phyloP scores from a whole-genome alignment of 2,329 filamentous ascomycete genomes.

The Fusarium dlaminii region DNA sequence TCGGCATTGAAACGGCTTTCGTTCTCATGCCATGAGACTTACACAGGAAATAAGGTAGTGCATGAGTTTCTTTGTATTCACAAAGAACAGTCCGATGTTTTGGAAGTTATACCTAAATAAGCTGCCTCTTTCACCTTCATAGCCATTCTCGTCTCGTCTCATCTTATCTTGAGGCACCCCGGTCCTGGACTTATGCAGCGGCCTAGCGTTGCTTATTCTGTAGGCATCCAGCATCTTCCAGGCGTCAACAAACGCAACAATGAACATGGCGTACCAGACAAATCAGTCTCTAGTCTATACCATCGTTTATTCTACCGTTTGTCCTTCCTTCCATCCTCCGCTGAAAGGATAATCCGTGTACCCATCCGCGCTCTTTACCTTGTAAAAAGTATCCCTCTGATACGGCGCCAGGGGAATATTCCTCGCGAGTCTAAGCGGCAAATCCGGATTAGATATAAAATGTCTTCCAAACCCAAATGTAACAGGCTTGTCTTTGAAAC shows the following conservation, averaged over 20 bases:
- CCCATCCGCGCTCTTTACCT: slow-evolving; percentile 24
- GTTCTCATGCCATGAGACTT: neutral
- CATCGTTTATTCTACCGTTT: rapidly evolving
- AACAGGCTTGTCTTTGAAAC: slow-evolving; percentile 41
- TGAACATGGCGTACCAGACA: rapidly evolving
- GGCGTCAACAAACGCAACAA: neutral
- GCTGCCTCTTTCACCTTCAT: rapidly evolving
- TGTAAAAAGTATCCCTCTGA: slow-evolving; percentile 44
- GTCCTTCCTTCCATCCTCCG: neutral
- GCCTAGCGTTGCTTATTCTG: neutral
- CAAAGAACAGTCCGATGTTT: rapidly evolving
- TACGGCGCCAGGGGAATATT: slow-evolving; percentile 38
- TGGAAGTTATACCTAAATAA: neutral
- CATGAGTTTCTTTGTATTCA: rapidly evolving
- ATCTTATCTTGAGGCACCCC: neutral
- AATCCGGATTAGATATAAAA: slow-evolving; percentile 43
- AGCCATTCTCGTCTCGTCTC: rapidly evolving
- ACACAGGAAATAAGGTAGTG: neutral
- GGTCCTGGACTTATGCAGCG: rapidly evolving
- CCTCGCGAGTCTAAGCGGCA: slow-evolving; percentile 32
- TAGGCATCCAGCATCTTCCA: neutral
- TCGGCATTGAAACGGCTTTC: neutral
- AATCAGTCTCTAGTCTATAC: neutral
- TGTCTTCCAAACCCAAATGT: slow-evolving; percentile 45
- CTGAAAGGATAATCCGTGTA: slow-evolving; percentile 42